Evolutionary conservation across 2,329 filamentous ascomycete genomes (phyloP), one percentile per base, ranked within the genome.

Genomic region (Arachnopeziza araneosa): DNA sequence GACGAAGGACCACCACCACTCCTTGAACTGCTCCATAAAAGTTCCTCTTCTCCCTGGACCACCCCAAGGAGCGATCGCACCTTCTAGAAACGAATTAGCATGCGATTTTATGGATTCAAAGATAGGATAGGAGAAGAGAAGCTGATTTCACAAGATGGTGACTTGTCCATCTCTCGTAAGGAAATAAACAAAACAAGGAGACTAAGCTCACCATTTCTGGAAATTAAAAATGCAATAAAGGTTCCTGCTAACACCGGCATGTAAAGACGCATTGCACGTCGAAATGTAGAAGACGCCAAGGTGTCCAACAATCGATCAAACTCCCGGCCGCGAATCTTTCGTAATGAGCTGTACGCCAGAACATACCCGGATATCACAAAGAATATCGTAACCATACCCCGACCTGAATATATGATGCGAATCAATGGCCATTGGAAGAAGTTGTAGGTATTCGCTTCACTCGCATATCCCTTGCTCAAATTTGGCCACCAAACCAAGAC

Each of bases 361-460:
- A 74, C 77, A 62, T 78, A 79, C 22, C 78, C 78, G 1, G 77
- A 79, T 24, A 80, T 76, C 61, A 80, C 73, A 67, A 80, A 80
- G 69, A 80, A 80, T 51, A 80, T 72, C 62, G 77, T 73, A 1
- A 80, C 78, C 72, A 75, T 75, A 17, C 76, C 73, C 8, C 73
- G 72, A 17, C 78, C 78, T 19, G 74, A 74, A 64, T 73, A 78
- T 9, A 78, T 55, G 24, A 78, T 66, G n/a, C 76, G 74, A 1
- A 78, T n/a, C 59, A 77, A 75, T 1, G 77, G 78, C 6, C 79
- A 69, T 64, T 79, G 77, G 21, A 79, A 61, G 17, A 68, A 52
- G 50, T 24, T 52, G 51, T 59, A 63, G n/a, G 69, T 65, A 21
- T 71, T 66, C 54, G 73, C 68, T 54, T 73, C 52, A n/a, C 52